phyloP scores from a whole-genome alignment of 2,329 filamentous ascomycete genomes.

The Botrytis elliptica region DNA sequence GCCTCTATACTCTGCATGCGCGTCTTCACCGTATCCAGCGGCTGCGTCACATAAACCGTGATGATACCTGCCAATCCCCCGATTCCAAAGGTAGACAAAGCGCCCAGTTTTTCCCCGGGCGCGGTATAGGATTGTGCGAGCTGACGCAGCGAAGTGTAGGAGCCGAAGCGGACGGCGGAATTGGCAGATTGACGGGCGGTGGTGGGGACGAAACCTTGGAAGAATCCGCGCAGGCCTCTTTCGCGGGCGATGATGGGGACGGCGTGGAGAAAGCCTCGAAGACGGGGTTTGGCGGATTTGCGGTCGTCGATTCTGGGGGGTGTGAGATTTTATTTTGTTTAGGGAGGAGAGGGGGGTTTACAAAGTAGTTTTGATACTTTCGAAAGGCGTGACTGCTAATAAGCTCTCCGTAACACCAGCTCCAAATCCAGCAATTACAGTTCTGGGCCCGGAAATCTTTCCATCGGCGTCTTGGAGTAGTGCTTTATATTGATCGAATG shows the following conservation, averaged over 20 bases:
- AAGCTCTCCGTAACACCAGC: slow-evolving; percentile 93
- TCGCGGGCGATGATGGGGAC: slow-evolving; percentile 84
- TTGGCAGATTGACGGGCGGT: slow-evolving; percentile 94
- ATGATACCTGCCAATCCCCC: slow-evolving; percentile 86
- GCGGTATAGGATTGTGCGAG: slow-evolving; percentile 88
- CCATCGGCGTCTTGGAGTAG: slow-evolving; percentile 80
- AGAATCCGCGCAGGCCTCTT: slow-evolving; percentile 86
- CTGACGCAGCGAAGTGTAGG: slow-evolving; percentile 88
- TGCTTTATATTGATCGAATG: slow-evolving; percentile 91
- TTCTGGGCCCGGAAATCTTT: slow-evolving; percentile 84
- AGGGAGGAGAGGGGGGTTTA: slow-evolving; percentile 38
- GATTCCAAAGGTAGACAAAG: slow-evolving; percentile 83
- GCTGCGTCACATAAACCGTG: slow-evolving; percentile 76
- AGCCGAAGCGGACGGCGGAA: slow-evolving; percentile 84
- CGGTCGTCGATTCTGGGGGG: slow-evolving; percentile 80
- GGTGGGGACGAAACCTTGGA: slow-evolving; percentile 94
- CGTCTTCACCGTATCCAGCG: slow-evolving; percentile 93
- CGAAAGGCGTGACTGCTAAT: slow-evolving; percentile 91
- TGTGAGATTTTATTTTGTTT: not conserved
- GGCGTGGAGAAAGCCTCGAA: slow-evolving; percentile 90
- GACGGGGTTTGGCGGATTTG: slow-evolving; percentile 78
- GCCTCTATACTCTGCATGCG: slow-evolving; percentile 96
- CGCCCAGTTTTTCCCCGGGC: slow-evolving; percentile 91
- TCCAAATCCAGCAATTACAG: slow-evolving; percentile 90
- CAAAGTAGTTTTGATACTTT: slow-evolving; percentile 97